Evolutionary conservation across 1,139 yeast genomes (phyloP), one percentile per base, ranked within the genome.

Genomic region (Nakaseomyces delphensis): DNA sequence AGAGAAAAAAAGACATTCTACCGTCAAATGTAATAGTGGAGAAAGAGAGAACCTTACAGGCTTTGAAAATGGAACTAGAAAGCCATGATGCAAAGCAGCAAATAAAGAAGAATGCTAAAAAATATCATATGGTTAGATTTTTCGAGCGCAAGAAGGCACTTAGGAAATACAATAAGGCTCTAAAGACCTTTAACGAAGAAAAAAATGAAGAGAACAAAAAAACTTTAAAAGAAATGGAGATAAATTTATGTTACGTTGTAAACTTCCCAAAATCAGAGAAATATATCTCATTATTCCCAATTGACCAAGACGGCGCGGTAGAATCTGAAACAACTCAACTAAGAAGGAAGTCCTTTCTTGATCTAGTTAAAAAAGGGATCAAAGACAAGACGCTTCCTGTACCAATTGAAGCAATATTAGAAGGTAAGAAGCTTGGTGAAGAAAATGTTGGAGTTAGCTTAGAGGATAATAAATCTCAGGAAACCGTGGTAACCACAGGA

Each of bases 91-190:
- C 63, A 25, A 68, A 69, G 33, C 68, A 71, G 40, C 73, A 72
- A 51, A 76, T 79, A 6, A 76, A 74, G 53, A 74, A 76, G 44
- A 66, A 73, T 38, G 77, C 86, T n/a, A 74, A 79, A 52, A 84
- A 81, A 63, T 91, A 93, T 62, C 96, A 86, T 58, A 89, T 87
- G 93, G 91, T 91, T 39, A 73, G 93, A 51, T 91, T 93, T 58
- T 85, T 91, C 50, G 98, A 91, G 62, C 75, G 74, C 55, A 86
- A 89, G 66, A 93, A 91, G 71, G 95, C 97, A 1, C 56, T 75
- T 25, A 71, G 96, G 55, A 76, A 71, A 49, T 76, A 86, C 55
- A 82, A 81, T 49, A 79, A 79, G 51, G 77, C 80, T 1, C 67
- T 68, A 47, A 80, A 76, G 45, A 67, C 63, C 11, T 50, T 55